Evolutionary conservation across 2,329 filamentous ascomycete species (phyloP).

Genomic region (Pyrenochaeta sp.): DNA sequence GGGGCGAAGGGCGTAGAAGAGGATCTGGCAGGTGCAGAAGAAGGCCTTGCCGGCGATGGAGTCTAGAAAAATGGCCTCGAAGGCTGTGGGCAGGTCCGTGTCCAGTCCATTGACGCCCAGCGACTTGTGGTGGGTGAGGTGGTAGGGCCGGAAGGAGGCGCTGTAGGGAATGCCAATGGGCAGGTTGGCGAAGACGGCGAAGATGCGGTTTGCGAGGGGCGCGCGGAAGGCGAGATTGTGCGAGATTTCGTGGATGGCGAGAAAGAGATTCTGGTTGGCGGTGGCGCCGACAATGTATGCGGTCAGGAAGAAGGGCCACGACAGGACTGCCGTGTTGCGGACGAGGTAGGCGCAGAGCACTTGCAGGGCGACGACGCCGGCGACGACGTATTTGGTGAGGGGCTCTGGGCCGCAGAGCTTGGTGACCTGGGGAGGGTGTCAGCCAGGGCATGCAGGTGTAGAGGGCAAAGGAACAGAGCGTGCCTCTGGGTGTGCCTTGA

Average conservation of each 20-base stretch:
- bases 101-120: constrained; percentile 96
- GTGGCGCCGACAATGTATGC: constrained; percentile 94
- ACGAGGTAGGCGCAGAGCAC: constrained; percentile 79
- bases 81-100: constrained; percentile 89
- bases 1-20: constrained; percentile 96
- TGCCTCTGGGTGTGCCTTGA: constrained; percentile 97
- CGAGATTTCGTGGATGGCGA: constrained; percentile 98
- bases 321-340: constrained; percentile 79
- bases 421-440: constrained; percentile 70
- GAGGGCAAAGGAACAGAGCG: not conserved
- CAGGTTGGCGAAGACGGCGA: constrained; percentile 93
- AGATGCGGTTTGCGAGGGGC: constrained; percentile 78
- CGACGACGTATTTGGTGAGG: constrained; percentile 91
- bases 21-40: constrained; percentile 98
- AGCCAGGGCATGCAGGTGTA: not conserved
- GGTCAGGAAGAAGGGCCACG: constrained; percentile 83
- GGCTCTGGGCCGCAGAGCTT: constrained; percentile 97
- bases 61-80: constrained; percentile 93
- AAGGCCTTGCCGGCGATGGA: constrained; percentile 96
- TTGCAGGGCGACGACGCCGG: constrained; percentile 84
- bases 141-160: constrained; percentile 96
- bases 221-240: constrained; percentile 95
- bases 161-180: constrained; percentile 97
- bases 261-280: constrained; percentile 97
- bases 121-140: constrained; percentile 98